Evolutionary conservation across 306 rosid genomes (phyloP).

Genomic region (Fragaria vesca): DNA sequence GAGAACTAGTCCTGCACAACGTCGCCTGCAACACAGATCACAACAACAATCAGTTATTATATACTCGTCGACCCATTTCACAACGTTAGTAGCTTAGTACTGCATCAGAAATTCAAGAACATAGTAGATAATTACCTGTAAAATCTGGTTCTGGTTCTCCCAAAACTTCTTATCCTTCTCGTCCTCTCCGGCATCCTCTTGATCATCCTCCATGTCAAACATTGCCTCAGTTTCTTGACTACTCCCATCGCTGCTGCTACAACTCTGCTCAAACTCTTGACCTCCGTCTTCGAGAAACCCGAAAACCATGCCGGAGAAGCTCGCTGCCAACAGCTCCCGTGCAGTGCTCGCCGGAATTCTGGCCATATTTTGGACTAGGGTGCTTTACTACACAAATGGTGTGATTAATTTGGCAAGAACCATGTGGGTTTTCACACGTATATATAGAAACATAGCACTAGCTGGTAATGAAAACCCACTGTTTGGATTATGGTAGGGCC

Average conservation of each 20-base stretch:
- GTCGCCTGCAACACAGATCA: conserved; percentile 32
- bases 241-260: conserved; percentile 28
- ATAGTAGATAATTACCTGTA: conserved; percentile 44
- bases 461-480: conserved; percentile 14
- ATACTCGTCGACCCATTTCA: neutral
- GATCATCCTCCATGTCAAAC: conserved; percentile 30
- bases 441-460: neutral
- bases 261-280: conserved; percentile 20
- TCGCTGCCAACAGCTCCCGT: neutral
- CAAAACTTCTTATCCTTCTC: conserved; percentile 51
- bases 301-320: conserved; percentile 53
- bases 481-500: conserved; percentile 30
- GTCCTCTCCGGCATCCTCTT: conserved; percentile 28
- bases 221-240: conserved; percentile 18
- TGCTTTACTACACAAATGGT: neutral
- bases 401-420: conserved; percentile 8
- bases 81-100: neutral
- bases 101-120: neutral
- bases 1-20: conserved; percentile 44
- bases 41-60: neutral
- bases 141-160: conserved; percentile 64
- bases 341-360: conserved; percentile 13
- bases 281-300: conserved; percentile 54
- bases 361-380: neutral
- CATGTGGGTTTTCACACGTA: neutral